Evolutionary conservation across 352 stramenopile species (phyloP), one percentile per base, ranked within the genome.

Genomic region (Pseudoperonospora humuli): DNA sequence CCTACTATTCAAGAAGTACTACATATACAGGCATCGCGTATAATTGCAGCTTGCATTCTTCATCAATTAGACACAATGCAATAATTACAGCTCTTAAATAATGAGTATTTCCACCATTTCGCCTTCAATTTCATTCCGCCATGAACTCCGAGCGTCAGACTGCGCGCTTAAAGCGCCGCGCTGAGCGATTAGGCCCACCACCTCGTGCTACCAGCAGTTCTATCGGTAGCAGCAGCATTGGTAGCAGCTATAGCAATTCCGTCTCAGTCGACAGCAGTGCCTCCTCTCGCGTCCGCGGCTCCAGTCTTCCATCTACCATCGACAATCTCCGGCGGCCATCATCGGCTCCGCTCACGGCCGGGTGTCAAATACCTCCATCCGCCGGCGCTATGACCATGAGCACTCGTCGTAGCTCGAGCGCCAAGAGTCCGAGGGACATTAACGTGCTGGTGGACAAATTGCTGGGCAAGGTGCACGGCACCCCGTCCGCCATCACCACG

Each of bases 361-460:
- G 24, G 7, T 6, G 20, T 28, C 20, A 55, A 32, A 55, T 61
- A 10, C 42, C 54, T 5, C 54, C 47, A 6, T 70, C 63, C 5
- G 52, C 63, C 3, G 46, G 56, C 0, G 41, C 55, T 8, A 62
- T 69, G 19, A 49, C 62, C 25, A 53, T 68, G 27, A 55, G 40
- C 18, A 66, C 66, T 7, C 60, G 64, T 5, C 60, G 50, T 18
- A 58, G 53, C 18, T 45, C 40, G 0, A 54, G 38, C n/a, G 31
- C 32, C 7, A 49, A 44, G 3, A 75, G 57, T 2, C 67, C 70
- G 19, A 46, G 62, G n/a, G 67, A 78, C 15, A 70, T 75, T 33
- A 74, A 63, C 28, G 40, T 67, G 51, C 47, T 84, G 41, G 67
- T 77, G 42, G 64, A 79, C 26, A 84, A 79, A 25, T 48, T 84